Conservation (phyloP, 108 stramenopile genomes). For the Nannochloropsis salina region DNA sequence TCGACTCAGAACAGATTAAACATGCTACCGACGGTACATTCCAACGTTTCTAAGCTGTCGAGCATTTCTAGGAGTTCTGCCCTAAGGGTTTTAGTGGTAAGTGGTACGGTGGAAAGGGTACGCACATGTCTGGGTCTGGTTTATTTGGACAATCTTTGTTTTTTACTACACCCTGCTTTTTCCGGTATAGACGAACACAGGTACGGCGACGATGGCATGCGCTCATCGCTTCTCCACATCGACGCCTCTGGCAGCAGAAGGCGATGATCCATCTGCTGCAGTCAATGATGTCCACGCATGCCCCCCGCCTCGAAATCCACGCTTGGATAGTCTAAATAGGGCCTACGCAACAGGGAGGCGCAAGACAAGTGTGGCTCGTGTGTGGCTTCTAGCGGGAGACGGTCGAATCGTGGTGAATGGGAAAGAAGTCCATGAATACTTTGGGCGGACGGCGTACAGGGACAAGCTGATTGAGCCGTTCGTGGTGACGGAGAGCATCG, state of each 20-base stretch:
- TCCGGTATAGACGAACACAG: too few species aligned
- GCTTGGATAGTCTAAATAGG: neutral
- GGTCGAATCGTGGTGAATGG: conserved; percentile 78
- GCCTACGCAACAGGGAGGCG: conserved; percentile 86
- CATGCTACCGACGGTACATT: too few species aligned
- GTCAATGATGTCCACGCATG: neutral
- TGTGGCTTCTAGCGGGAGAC: conserved; percentile 82
- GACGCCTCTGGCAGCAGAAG: too few species aligned
- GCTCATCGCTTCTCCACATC: neutral
- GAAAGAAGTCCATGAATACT: conserved; percentile 73
- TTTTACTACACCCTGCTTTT: too few species aligned
- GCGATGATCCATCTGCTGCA: neutral
- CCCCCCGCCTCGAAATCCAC: neutral
- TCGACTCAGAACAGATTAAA: too few species aligned
- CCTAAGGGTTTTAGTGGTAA: too few species aligned
- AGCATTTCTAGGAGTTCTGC: too few species aligned
- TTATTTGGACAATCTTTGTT: too few species aligned
- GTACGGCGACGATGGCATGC: too few species aligned
- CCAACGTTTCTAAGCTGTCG: too few species aligned
- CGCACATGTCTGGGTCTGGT: too few species aligned
- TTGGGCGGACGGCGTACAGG: conserved; percentile 57
- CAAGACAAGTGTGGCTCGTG: conserved; percentile 82
- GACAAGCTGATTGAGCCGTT: conserved; percentile 61
- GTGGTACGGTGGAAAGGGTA: too few species aligned
- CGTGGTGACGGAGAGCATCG: conserved; percentile 72